A percentile compares a stretch with the other conserved stretches of the same genome.
Evolutionary conservation across 345 rosid species (phyloP).

Genomic region (Corchorus olitorius): DNA sequence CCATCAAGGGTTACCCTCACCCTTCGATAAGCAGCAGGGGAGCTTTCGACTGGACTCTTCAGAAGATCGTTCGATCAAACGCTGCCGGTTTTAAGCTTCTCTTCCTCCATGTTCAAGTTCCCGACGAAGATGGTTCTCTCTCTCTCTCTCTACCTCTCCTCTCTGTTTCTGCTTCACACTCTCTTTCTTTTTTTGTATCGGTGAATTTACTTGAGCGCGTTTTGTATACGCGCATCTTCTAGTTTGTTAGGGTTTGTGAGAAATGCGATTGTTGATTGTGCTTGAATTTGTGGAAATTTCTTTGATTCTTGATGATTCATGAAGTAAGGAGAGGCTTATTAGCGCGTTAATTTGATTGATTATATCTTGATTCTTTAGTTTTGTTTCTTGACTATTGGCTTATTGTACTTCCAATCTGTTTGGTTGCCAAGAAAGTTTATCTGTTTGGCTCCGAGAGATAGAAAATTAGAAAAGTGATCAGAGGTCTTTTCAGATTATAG

Average conservation of each 20-base stretch:
- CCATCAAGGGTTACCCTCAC: conserved; percentile 86
- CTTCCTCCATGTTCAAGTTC: conserved; percentile 95
- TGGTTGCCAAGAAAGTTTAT: background rate
- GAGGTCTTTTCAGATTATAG: background rate
- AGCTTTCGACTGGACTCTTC: conserved; percentile 91
- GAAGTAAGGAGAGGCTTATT: background rate
- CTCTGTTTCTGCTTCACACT: conserved; percentile 5
- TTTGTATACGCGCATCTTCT: background rate
- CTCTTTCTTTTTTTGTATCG: background rate
- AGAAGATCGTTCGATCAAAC: conserved; percentile 83
- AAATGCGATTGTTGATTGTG: background rate
- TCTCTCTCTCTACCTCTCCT: conserved; percentile 22
- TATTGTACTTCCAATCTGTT: background rate
- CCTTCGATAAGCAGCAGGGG: conserved; percentile 92
- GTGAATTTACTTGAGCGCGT: background rate
- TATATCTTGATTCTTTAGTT: background rate
- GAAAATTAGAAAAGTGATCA: background rate
- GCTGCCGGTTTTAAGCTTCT: conserved; percentile 79
- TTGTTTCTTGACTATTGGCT: background rate
- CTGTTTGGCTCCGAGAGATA: background rate
- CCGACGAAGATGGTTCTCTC: conserved; percentile 85
- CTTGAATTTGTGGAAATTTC: conserved; percentile 6
- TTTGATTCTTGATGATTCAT: background rate
- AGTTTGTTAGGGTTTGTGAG: conserved; percentile 6
- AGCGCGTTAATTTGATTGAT: conserved; percentile 5